phyloP scores from a whole-genome alignment of 1,139 yeast genomes.

The Geotrichum bryndzae region DNA sequence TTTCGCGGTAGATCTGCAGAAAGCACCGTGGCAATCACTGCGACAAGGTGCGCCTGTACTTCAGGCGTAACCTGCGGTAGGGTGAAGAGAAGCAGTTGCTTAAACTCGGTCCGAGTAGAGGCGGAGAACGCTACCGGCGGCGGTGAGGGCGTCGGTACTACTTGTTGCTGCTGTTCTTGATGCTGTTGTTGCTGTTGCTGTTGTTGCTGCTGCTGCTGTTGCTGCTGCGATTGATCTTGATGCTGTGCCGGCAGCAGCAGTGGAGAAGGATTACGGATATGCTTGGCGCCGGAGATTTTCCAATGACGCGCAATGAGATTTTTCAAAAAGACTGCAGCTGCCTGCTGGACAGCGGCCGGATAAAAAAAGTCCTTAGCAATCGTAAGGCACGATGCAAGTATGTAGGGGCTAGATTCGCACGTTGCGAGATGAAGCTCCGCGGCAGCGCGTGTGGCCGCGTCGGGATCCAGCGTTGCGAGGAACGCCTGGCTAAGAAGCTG shows the following conservation, averaged over 20 bases:
- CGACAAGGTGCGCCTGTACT: conserved; percentile 12
- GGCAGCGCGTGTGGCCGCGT: conserved; percentile 52
- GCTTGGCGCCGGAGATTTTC: conserved; percentile 31
- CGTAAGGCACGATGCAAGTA: conserved; percentile 80
- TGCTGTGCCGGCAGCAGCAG: background rate
- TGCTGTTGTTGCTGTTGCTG: background rate
- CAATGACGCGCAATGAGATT: conserved; percentile 65
- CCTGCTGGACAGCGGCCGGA: conserved; percentile 54
- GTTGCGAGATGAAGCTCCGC: conserved; percentile 62
- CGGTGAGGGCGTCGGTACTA: background rate
- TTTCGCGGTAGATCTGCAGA: conserved; percentile 1
- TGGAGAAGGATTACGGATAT: background rate
- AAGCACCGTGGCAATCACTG: conserved; percentile 10
- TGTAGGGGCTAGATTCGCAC: conserved; percentile 55
- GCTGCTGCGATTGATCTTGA: background rate
- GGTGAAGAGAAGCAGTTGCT: conserved; percentile 10
- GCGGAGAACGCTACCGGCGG: background rate
- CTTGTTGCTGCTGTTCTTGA: background rate
- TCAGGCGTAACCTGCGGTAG: conserved; percentile 14
- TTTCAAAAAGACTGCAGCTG: conserved; percentile 84
- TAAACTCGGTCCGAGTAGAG: conserved; percentile 8
- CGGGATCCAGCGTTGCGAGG: conserved; percentile 71
- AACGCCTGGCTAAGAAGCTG: conserved; percentile 36
- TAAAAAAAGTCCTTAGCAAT: conserved; percentile 54
- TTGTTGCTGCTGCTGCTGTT: background rate